These are phyloP conservation scores for Fusarium goolgardi DNA, from an alignment of 2,329 filamentous ascomycete genomes.

Conservation along the genomic window DNA sequence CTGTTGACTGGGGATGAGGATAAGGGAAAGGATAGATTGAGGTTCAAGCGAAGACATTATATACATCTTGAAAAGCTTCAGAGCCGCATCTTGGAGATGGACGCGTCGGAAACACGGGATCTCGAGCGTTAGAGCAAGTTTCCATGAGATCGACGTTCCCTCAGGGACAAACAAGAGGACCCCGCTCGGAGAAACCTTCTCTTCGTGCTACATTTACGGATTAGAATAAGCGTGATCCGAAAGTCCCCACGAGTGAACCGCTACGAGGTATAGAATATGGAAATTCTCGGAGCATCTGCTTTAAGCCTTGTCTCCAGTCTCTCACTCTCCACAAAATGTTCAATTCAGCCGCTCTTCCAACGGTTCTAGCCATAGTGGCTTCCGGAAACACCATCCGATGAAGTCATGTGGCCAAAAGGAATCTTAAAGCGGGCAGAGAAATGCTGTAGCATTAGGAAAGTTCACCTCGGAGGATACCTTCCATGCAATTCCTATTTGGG, in stretches of 20 bases:
- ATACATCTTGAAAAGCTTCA: background rate
- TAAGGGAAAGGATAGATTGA: background rate
- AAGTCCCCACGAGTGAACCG: background rate
- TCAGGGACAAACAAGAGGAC: background rate
- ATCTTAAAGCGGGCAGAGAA: background rate
- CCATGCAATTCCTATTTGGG: slow-evolving; percentile 29
- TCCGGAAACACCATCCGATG: slow-evolving; percentile 10
- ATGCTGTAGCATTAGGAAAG: slow-evolving; percentile 22
- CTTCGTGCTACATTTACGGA: slow-evolving; percentile 11
- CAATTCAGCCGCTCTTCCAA: background rate
- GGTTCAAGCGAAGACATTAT: slow-evolving; percentile 11
- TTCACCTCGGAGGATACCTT: slow-evolving; percentile 36
- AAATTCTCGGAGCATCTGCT: slow-evolving; percentile 23
- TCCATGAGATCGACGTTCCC: background rate
- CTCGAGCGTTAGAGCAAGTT: background rate
- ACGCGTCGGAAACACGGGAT: slow-evolving; percentile 35
- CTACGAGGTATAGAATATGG: background rate
- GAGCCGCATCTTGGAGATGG: background rate
- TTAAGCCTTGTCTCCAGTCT: slow-evolving; percentile 6
- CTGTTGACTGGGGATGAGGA: slow-evolving; percentile 9
- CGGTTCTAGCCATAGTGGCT: background rate
- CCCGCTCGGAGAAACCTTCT: background rate
- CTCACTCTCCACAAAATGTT: background rate
- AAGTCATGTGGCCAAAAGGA: slow-evolving; percentile 3
- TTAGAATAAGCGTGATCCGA: slow-evolving; percentile 2